Percentiles rank a stretch among this genome's conserved stretches.
Conservation (phyloP, 2,329 filamentous ascomycete genomes). For the Fusarium begoniae region DNA sequence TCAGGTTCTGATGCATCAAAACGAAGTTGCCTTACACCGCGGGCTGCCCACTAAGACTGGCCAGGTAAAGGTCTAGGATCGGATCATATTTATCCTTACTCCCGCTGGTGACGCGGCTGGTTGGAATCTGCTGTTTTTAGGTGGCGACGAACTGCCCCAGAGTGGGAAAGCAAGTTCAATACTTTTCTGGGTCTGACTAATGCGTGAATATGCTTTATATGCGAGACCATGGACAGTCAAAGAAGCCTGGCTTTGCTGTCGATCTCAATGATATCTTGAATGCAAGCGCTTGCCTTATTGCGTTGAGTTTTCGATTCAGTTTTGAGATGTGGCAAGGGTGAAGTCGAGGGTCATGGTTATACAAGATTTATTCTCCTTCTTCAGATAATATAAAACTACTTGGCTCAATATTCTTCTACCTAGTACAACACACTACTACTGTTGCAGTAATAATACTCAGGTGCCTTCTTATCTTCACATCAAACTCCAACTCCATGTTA, state of each 20-base stretch:
- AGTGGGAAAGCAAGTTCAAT: rapidly evolving
- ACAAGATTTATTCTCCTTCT: rapidly evolving
- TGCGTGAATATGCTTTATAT: rapidly evolving
- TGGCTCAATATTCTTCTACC: rapidly evolving
- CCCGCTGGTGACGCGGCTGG: rapidly evolving
- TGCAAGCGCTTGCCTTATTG: rapidly evolving
- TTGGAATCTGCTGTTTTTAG: neutral
- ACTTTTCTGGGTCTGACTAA: too few relatives aligned
- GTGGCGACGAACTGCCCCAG: neutral
- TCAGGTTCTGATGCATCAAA: too few relatives aligned
- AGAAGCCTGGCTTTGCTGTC: too few relatives aligned
- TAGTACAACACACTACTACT: rapidly evolving
- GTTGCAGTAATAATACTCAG: rapidly evolving
- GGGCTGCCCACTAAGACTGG: too few relatives aligned
- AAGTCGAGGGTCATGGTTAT: rapidly evolving
- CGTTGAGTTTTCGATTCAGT: too few relatives aligned
- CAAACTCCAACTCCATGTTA: too few relatives aligned
- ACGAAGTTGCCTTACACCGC: too few relatives aligned
- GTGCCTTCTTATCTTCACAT: too few relatives aligned
- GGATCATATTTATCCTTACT: too few relatives aligned
- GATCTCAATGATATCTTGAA: too few relatives aligned
- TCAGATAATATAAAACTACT: rapidly evolving
- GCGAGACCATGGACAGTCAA: too few relatives aligned
- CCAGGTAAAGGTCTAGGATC: rapidly evolving
- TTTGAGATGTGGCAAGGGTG: too few relatives aligned